Conservation (phyloP, 345 rosid species). For the Hibiscus trionum region DNA sequence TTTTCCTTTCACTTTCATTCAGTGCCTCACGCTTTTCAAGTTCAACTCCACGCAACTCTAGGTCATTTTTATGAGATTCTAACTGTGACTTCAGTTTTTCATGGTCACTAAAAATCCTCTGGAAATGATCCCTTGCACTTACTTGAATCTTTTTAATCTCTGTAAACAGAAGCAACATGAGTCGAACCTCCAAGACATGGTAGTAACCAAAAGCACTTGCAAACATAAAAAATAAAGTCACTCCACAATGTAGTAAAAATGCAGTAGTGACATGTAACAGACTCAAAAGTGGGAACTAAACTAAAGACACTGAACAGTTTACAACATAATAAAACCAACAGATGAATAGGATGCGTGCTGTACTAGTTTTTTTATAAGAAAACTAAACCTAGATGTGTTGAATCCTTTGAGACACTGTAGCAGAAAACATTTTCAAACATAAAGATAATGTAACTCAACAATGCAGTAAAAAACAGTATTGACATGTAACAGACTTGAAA, state of each 20-base stretch:
- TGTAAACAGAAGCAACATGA: conserved; percentile 26
- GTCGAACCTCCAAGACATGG: background rate
- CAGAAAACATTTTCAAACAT: background rate
- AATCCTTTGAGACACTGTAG: background rate
- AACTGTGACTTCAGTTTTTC: conserved; percentile 72
- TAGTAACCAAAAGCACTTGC: background rate
- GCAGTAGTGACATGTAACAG: conserved; percentile 1
- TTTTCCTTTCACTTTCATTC: conserved; percentile 67
- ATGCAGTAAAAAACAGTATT: background rate
- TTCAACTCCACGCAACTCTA: conserved; percentile 57
- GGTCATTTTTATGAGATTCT: conserved; percentile 68
- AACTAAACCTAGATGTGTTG: background rate
- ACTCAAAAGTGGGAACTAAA: background rate
- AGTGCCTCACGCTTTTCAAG: conserved; percentile 79
- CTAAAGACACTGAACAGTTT: background rate
- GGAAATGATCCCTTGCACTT: conserved; percentile 68
- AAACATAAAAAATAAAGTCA: background rate
- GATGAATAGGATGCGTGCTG: background rate
- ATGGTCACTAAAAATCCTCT: conserved; percentile 69
- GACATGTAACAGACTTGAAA: background rate
- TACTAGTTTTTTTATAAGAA: background rate
- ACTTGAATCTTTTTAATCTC: conserved; percentile 74
- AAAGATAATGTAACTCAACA: background rate
- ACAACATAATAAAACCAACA: background rate
- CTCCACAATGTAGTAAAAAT: background rate